Base-by-base conservation (phyloP, 1,139 yeast species). In the Blastobotrys serpentis region DNA sequence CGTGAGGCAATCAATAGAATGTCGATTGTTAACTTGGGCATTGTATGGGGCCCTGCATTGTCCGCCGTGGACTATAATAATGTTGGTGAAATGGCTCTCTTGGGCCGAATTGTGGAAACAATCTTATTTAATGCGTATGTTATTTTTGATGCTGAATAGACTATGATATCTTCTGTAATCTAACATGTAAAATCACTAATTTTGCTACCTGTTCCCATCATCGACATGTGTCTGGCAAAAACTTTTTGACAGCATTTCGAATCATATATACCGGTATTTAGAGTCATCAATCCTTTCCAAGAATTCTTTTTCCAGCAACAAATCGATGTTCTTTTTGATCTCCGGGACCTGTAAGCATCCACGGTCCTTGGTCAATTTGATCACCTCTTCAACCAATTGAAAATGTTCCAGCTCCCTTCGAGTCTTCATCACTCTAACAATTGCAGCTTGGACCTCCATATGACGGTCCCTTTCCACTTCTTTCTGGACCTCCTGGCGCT, bases 11-110 rank as follows among this genome's bases (percentile, higher is more conserved):
- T 69, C 32, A 88, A 88, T 62, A 76, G 94, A 63, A 92, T 92
- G 98, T 81, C 82, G 42, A 75, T 82, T 47, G 84, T 82, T 60
- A 83, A 84, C 50, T 68, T 90, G 58, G 85, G 95, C 42, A 86
- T 86, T 44, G 88, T 90, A 45, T 92, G 98, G 98, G 97, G 97
- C 0, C 96, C 96, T 10, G 87, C 88, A 1, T 69, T 92, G 44
- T 76, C 92, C 64, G 74, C 80, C 23, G 77, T 79, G 46, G 86
- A 80, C 59, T 78, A 77, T 53, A 78, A 79, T 33, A 82, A 80
- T 57, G 83, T 86, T 3, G 87, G 83, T 53, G 96, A 88, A 59
- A 79, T 89, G 68, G 83, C 86, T 50, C 81, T 78, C 55, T 94
- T 89, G 69, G 86, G 89, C 52, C 78, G 81, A 53, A 86, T 88